A percentile compares a stretch with the other conserved stretches of the same genome.
Conservation (phyloP, 306 rosid genomes). For the Cicer judaicum region DNA sequence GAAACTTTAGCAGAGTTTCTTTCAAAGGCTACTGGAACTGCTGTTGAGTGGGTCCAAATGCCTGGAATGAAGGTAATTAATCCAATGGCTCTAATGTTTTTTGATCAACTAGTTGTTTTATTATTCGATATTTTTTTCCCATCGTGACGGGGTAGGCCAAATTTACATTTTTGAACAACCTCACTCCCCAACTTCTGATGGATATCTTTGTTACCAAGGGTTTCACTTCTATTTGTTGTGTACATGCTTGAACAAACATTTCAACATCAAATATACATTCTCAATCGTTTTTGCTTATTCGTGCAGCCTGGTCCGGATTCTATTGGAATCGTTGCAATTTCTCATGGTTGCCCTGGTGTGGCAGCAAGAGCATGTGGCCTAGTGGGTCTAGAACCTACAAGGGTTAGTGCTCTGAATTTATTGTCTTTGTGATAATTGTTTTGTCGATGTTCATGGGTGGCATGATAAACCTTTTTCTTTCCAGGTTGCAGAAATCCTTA, state of each 20-base stretch:
- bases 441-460: slow-evolving; percentile 22
- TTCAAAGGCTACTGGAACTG: slow-evolving; percentile 99
- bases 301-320: slow-evolving; percentile 99
- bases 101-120: slow-evolving; percentile 22
- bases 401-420: slow-evolving; percentile 64
- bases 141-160: slow-evolving; percentile 11
- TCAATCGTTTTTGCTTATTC: slow-evolving; percentile 26
- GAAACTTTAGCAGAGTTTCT: slow-evolving; percentile 99
- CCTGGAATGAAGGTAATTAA: slow-evolving; percentile 98
- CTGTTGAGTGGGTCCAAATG: slow-evolving; percentile 99
- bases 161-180: not conserved
- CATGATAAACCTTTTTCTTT: slow-evolving; percentile 35
- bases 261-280: not conserved
- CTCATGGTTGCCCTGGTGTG: slow-evolving; percentile 99
- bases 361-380: slow-evolving; percentile 99
- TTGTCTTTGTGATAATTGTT: slow-evolving; percentile 5
- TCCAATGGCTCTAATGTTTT: not conserved
- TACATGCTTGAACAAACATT: not conserved
- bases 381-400: slow-evolving; percentile 98
- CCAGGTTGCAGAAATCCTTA: slow-evolving; percentile 98
- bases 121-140: not conserved
- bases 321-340: slow-evolving; percentile 99
- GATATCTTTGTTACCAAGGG: not conserved
- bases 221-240: slow-evolving; percentile 4
- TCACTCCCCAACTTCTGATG: not conserved